Base-by-base conservation (phyloP, 768 basidiomycete species). In the Tulasnella sp. region DNA sequence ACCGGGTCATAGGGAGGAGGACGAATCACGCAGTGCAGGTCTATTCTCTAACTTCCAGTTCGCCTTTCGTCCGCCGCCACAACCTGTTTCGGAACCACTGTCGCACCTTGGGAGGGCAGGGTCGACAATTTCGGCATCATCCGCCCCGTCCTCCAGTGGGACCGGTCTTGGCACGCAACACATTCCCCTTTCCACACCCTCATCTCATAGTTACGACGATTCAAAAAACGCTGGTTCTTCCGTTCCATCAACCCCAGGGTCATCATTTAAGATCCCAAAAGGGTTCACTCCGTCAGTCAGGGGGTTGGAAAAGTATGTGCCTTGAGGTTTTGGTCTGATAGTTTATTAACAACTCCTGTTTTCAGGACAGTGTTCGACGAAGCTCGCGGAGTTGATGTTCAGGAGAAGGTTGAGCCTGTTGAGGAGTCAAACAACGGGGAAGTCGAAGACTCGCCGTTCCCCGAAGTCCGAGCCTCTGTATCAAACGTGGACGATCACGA, bases 401-500 rank as follows among this genome's bases (percentile, higher is more conserved):
- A 61, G 16, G 55, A 57, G 26, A 57, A 1, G 20, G 5, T 6
- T 16, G 2, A 13, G n/a, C 7, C 57, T 0, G 26, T 29, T 3
- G 57, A 61, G 29, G 57, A 61, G n/a, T 61, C 29, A 13, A n/a
- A 61, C n/a, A 77, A 81, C 39, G 20, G 13, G 35, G 79, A 78
- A 10, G 96, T 1, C 42, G 42, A 98, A 85, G 97, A 99, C 84
- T 95, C 93, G 80, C 98, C 97, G 0, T 99, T 93, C 85, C 93
- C 96, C 0, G 98, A 99, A 87, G 98, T 99, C 9, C 89, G 97
- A 39, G 95, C 95, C 0, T 94, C 94, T 13, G 98, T 99, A n/a
- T 98, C 96, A 46, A 99, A 99, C 82, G 92, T 96, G 80, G 98
- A 99, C 83, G 98, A 99, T 84, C 93, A 94, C 26, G 96, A 98